phyloP scores from a whole-genome alignment of 176 grass and related monocot genomes.

The Eleusine coracana region DNA sequence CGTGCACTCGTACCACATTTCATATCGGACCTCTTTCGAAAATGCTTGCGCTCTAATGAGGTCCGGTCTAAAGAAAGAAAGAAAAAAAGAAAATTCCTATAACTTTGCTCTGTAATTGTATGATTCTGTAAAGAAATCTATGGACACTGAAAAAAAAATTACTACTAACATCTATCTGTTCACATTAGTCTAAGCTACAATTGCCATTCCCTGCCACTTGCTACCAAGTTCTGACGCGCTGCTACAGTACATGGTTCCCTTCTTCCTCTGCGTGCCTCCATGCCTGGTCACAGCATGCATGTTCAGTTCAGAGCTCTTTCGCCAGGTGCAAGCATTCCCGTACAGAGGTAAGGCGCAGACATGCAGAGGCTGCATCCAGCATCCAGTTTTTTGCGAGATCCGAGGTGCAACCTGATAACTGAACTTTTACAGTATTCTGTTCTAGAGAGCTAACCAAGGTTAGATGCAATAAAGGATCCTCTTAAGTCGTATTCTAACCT shows the following conservation, averaged over 20 bases:
- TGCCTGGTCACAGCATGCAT: not conserved
- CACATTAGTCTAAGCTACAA: not conserved
- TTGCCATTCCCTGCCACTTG: not conserved
- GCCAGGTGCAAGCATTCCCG: slow-evolving; percentile 11
- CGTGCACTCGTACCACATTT: too few species aligned
- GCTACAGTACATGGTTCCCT: not conserved
- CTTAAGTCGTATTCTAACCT: slow-evolving; percentile 4
- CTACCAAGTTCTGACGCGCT: not conserved
- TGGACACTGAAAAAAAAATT: not conserved
- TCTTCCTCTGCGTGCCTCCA: not conserved
- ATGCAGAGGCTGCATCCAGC: not conserved
- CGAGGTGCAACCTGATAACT: not conserved
- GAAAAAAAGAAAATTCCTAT: too few species aligned
- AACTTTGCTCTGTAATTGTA: too few species aligned
- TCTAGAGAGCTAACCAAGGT: slow-evolving; percentile 20
- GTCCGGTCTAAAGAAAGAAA: too few species aligned
- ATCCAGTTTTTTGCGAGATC: slow-evolving; percentile 18
- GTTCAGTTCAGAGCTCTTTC: not conserved
- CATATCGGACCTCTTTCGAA: not conserved
- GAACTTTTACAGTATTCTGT: not conserved
- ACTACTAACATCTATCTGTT: too few species aligned
- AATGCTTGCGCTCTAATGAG: not conserved
- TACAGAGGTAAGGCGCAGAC: not conserved
- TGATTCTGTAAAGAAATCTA: not conserved
- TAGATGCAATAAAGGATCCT: not conserved